A percentile compares a stretch with the other conserved stretches of the same genome.
Evolutionary conservation across 2,329 filamentous ascomycete genomes (phyloP).

Genomic region (Erysiphe pisi): DNA sequence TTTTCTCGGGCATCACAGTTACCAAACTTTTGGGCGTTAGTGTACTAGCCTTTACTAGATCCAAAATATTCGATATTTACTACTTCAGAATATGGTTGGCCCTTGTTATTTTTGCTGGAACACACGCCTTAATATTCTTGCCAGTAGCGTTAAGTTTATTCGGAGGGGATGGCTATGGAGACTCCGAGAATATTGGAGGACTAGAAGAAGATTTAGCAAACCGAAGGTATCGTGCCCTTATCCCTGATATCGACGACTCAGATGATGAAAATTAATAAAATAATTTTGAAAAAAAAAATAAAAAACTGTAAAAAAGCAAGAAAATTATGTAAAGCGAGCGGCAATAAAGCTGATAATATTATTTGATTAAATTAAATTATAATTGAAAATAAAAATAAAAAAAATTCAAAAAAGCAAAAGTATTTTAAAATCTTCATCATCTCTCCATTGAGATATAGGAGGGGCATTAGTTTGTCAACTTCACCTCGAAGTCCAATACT

Average conservation of each 20-base stretch:
- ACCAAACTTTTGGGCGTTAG: conserved; percentile 89
- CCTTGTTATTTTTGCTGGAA: conserved; percentile 76
- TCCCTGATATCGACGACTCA: conserved; percentile 65
- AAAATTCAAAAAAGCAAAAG: too few relatives aligned
- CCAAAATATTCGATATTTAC: conserved; percentile 99
- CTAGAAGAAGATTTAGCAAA: conserved; percentile 79
- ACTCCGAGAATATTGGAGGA: conserved; percentile 76
- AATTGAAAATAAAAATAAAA: too few relatives aligned
- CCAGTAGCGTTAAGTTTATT: conserved; percentile 78
- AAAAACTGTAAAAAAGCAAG: too few relatives aligned
- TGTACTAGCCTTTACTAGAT: conserved; percentile 85
- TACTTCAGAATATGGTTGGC: conserved; percentile 97
- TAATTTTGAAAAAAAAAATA: not conserved
- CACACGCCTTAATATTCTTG: conserved; percentile 81
- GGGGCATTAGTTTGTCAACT: too few relatives aligned
- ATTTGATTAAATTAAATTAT: too few relatives aligned
- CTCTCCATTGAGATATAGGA: too few relatives aligned
- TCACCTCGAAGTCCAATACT: too few relatives aligned
- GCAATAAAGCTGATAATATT: too few relatives aligned
- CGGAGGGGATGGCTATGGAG: conserved; percentile 78
- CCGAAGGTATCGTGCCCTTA: conserved; percentile 62
- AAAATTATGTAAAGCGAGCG: too few relatives aligned
- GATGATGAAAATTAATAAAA: conserved; percentile 34
- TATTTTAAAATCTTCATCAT: too few relatives aligned
- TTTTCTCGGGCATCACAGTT: conserved; percentile 91